Percentiles rank a stretch among this genome's conserved stretches.
These are phyloP conservation scores for Myrmaecium sp. DNA, from an alignment of 2,329 filamentous ascomycete genomes.

Conservation along the genomic window DNA sequence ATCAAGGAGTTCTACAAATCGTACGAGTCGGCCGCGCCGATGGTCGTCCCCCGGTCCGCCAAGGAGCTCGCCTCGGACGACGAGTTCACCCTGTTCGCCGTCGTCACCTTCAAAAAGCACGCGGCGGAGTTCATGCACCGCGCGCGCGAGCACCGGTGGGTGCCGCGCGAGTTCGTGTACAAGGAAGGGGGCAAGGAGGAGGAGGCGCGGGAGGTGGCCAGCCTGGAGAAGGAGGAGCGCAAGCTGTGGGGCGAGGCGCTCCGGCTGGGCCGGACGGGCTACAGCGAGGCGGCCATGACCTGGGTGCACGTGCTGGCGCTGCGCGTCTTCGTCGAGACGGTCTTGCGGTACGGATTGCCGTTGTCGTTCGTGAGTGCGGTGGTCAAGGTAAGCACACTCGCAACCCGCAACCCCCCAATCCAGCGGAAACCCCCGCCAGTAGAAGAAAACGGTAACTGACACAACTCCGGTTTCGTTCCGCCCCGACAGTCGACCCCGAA, in stretches of 20 bases:
- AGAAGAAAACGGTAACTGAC: background rate
- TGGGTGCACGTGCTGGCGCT: slow-evolving; percentile 87
- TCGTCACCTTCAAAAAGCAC: slow-evolving; percentile 88
- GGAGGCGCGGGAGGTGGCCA: slow-evolving; percentile 73
- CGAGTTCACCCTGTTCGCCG: slow-evolving; percentile 76
- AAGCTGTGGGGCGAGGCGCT: slow-evolving; percentile 89
- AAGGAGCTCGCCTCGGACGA: slow-evolving; percentile 66
- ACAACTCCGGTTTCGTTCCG: background rate
- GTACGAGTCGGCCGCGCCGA: slow-evolving; percentile 76
- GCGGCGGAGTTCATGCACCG: slow-evolving; percentile 78
- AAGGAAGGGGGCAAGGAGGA: slow-evolving; percentile 79
- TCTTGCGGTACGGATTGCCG: slow-evolving; percentile 87
- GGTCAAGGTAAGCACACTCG: slow-evolving; percentile 48
- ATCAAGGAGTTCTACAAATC: slow-evolving; percentile 77
- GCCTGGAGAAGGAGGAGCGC: slow-evolving; percentile 66
- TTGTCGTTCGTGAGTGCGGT: slow-evolving; percentile 75
- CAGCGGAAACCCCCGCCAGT: background rate
- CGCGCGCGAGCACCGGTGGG: slow-evolving; percentile 85
- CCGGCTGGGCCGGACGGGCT: slow-evolving; percentile 74
- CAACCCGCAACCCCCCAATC: background rate
- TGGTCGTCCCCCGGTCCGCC: slow-evolving; percentile 87
- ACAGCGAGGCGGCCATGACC: slow-evolving; percentile 90
- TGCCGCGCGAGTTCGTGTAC: slow-evolving; percentile 84
- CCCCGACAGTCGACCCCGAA: slow-evolving; percentile 65
- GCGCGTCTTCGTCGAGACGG: slow-evolving; percentile 91